phyloP scores from a whole-genome alignment of 805 yeast species.

The Candida dendrica region DNA sequence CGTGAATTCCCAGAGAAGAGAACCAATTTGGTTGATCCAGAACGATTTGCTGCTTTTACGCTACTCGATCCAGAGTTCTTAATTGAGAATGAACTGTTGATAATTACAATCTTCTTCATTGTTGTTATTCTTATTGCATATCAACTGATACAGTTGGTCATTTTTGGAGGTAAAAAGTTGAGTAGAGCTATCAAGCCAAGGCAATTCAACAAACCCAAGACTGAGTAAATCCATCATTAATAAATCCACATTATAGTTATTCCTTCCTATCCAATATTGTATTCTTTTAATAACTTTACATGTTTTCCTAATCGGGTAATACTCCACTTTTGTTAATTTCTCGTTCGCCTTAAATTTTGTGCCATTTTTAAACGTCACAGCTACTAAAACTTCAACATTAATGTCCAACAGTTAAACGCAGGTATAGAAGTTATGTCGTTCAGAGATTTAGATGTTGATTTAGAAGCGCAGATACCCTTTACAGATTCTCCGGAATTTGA shows the following conservation, averaged over 20 bases:
- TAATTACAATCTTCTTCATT: constrained; percentile 27
- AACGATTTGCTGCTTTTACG: constrained; percentile 22
- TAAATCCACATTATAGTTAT: too few species aligned
- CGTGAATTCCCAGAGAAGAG: constrained; percentile 24
- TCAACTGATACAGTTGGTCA: neutral
- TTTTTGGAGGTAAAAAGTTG: neutral
- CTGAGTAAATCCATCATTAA: neutral
- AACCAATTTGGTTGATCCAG: constrained; percentile 26
- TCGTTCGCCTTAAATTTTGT: neutral
- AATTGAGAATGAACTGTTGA: constrained; percentile 41
- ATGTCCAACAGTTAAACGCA: neutral
- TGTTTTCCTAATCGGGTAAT: neutral
- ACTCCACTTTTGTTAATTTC: neutral
- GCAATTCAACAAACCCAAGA: neutral
- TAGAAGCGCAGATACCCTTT: constrained; percentile 21
- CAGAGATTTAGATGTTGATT: constrained; percentile 16
- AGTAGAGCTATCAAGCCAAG: too few species aligned
- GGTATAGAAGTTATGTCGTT: constrained; percentile 20
- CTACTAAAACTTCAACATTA: neutral
- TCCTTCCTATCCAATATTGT: too few species aligned
- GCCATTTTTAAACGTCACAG: too few species aligned
- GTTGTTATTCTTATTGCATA: constrained; percentile 2
- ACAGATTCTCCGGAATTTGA: constrained; percentile 51
- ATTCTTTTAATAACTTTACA: too few species aligned
- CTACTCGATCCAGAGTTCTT: constrained; percentile 40